These are phyloP conservation scores for Cladorrhinum sp. DNA, from an alignment of 2,329 filamentous ascomycete species.

Conservation along the genomic window DNA sequence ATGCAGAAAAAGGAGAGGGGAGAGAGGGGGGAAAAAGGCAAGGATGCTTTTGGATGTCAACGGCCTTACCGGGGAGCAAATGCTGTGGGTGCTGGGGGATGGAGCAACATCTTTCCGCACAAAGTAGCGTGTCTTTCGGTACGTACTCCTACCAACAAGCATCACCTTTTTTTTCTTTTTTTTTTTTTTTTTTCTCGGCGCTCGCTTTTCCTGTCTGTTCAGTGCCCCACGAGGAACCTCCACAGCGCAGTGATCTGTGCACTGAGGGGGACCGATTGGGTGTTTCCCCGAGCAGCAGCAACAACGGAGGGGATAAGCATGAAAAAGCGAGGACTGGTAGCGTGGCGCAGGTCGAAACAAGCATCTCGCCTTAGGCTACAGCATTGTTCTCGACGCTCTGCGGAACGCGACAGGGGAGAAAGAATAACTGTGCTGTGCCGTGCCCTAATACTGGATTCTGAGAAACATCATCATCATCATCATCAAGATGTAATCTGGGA, in stretches of 20 bases:
- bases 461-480: too few relatives aligned
- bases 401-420: not conserved
- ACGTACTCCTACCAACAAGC: not conserved
- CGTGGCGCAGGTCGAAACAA: conserved; percentile 25
- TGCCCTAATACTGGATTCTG: conserved; percentile 6
- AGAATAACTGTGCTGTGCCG: conserved; percentile 26
- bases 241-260: not conserved
- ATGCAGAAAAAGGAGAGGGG: conserved; percentile 7
- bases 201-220: not conserved
- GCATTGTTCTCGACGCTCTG: conserved; percentile 23
- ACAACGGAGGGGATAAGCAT: not conserved
- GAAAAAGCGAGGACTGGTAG: conserved; percentile 13
- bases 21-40: not conserved
- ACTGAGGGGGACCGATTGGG: conserved; percentile 8
- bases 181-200: conserved; percentile 8
- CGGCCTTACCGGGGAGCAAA: conserved; percentile 23
- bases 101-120: conserved; percentile 11
- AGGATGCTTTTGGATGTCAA: conserved; percentile 18
- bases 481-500: not conserved
- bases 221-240: not conserved
- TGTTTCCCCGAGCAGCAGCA: conserved; percentile 11
- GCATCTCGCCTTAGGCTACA: conserved; percentile 26
- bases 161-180: conserved; percentile 5
- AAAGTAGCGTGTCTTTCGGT: not conserved
- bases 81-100: not conserved